Evolutionary conservation across 2,329 filamentous ascomycete genomes (phyloP).

Genomic region (Trichophyton benhamiae): DNA sequence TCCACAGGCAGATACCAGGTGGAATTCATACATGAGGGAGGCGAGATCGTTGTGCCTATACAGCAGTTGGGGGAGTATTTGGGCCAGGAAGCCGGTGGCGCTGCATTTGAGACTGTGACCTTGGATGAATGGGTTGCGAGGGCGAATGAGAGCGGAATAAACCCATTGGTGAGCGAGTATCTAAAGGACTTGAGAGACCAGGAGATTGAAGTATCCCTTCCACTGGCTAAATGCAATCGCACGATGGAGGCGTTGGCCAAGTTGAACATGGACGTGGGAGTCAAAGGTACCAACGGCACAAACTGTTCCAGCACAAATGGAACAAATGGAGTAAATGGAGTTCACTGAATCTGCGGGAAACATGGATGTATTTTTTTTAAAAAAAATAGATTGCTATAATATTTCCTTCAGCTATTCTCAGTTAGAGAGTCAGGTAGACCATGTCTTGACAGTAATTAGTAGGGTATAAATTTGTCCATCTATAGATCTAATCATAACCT

Average conservation of each 20-base stretch:
- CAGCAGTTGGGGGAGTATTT: slow-evolving; percentile 6
- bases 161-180: slow-evolving; percentile 2
- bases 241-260: background rate
- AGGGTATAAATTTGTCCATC: background rate
- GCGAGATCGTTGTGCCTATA: slow-evolving; percentile 7
- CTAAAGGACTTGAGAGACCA: background rate
- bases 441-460: background rate
- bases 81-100: slow-evolving; percentile 4
- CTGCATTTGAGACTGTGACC: background rate
- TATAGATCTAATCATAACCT: background rate
- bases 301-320: background rate
- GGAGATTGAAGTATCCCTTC: background rate
- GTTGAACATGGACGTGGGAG: background rate
- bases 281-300: background rate
- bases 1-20: background rate
- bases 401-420: background rate
- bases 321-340: background rate
- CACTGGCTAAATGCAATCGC: background rate
- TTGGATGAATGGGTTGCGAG: slow-evolving; percentile 6
- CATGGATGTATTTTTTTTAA: background rate
- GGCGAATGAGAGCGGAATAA: slow-evolving; percentile 7
- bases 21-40: slow-evolving; percentile 6
- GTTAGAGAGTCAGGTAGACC: background rate
- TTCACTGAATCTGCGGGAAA: background rate
- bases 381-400: background rate